Conservation (phyloP, 176 grass and related monocot genomes). For the Puya raimondii region DNA sequence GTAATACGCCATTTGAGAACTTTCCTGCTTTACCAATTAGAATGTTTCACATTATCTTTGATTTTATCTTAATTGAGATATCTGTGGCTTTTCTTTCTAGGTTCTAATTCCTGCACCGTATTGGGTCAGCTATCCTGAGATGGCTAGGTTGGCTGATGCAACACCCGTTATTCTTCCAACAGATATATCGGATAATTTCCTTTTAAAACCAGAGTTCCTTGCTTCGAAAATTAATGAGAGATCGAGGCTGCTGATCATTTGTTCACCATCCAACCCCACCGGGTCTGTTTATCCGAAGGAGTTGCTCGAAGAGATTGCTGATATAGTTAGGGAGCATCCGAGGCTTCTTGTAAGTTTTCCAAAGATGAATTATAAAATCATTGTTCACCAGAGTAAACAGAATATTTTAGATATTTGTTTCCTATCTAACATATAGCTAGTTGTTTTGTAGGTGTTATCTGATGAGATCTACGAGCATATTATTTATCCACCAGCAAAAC, state of each 20-base stretch:
- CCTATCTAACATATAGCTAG: neutral
- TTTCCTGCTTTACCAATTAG: no score
- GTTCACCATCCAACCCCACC: constrained; percentile 96
- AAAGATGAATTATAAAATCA: no score
- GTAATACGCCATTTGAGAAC: no score
- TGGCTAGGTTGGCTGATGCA: constrained; percentile 80
- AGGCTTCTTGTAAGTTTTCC: constrained; percentile 63
- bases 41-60: neutral
- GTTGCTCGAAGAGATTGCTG: constrained; percentile 78
- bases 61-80: neutral
- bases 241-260: constrained; percentile 78
- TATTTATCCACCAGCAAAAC: constrained; percentile 51
- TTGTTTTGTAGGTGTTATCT: constrained; percentile 57
- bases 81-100: constrained; percentile 18
- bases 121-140: constrained; percentile 96
- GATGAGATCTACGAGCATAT: constrained; percentile 89
- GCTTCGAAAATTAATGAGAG: constrained; percentile 71
- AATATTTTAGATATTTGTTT: neutral
- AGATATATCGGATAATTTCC: constrained; percentile 73
- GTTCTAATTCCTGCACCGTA: constrained; percentile 86
- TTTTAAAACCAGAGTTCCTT: constrained; percentile 56
- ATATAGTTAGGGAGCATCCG: constrained; percentile 74
- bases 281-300: constrained; percentile 88
- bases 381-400: neutral
- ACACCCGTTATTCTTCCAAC: constrained; percentile 73